Percentiles rank a stretch among this genome's conserved stretches.
Evolutionary conservation across 345 rosid genomes (phyloP).

Genomic region (Acer saccharum): DNA sequence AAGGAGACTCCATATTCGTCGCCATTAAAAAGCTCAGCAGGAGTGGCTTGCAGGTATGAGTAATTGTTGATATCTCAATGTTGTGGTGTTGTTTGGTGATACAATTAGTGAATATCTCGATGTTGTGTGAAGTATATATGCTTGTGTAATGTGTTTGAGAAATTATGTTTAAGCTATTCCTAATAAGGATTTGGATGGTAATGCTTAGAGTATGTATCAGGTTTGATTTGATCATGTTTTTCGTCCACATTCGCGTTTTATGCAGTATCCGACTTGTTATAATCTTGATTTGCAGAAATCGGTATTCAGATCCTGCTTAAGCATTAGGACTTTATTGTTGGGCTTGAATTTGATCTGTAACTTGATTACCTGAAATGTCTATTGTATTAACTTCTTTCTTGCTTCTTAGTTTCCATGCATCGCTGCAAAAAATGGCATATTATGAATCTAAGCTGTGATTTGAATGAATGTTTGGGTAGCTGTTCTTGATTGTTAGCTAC

Average conservation of each 20-base stretch:
- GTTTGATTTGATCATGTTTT: neutral
- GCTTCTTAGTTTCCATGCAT: neutral
- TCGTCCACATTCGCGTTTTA: neutral
- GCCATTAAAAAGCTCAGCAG: constrained; percentile 81
- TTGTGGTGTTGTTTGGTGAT: neutral
- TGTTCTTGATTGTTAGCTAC: neutral
- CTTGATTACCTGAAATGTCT: too few relatives aligned
- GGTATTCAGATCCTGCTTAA: too few relatives aligned
- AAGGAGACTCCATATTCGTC: constrained; percentile 50
- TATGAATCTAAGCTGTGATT: neutral
- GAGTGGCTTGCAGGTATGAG: constrained; percentile 69
- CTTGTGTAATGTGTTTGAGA: too few relatives aligned
- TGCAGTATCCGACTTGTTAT: neutral
- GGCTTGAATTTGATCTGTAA: too few relatives aligned
- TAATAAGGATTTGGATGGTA: neutral
- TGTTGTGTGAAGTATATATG: too few relatives aligned
- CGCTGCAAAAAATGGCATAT: neutral
- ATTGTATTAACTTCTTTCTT: too few relatives aligned
- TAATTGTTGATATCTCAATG: too few relatives aligned
- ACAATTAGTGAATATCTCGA: neutral
- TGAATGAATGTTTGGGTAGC: neutral
- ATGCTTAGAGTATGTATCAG: neutral
- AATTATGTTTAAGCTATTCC: too few relatives aligned
- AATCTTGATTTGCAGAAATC: too few relatives aligned
- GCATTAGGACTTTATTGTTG: too few relatives aligned